Conservation (phyloP, 2,329 filamentous ascomycete genomes). For the Aspergillus caelatus region DNA sequence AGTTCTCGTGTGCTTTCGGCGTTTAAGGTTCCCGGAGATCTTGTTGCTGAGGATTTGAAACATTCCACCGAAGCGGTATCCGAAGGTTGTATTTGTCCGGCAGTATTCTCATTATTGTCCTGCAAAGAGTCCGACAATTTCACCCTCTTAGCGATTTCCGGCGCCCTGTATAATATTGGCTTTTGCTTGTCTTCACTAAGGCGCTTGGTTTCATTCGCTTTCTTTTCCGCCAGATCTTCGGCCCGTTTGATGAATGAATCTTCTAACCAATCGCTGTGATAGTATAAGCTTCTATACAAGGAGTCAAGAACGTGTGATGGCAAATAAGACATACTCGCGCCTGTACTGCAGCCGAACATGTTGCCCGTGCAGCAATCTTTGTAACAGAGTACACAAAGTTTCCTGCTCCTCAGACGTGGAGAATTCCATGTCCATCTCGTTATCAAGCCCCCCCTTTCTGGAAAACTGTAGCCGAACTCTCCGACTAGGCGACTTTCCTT, state of each 20-base stretch:
- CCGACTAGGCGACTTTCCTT: constrained; percentile 24
- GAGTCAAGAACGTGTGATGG: background rate
- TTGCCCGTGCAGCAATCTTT: constrained; percentile 13
- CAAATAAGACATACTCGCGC: constrained; percentile 26
- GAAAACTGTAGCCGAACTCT: constrained; percentile 35
- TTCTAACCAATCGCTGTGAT: constrained; percentile 37
- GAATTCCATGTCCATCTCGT: constrained; percentile 35
- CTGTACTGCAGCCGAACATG: constrained; percentile 18
- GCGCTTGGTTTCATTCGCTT: constrained; percentile 19
- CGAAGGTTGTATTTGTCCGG: constrained; percentile 4
- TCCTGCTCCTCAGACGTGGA: constrained; percentile 22
- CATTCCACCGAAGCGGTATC: constrained; percentile 8
- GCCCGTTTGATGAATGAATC: constrained; percentile 26
- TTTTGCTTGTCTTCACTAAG: constrained; percentile 13
- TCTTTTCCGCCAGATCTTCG: background rate
- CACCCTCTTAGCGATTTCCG: constrained; percentile 25
- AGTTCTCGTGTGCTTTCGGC: constrained; percentile 12
- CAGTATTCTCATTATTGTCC: constrained; percentile 20
- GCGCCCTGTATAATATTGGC: constrained; percentile 8
- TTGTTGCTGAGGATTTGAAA: constrained; percentile 8
- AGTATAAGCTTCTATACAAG: constrained; percentile 11
- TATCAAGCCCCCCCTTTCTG: constrained; percentile 20
- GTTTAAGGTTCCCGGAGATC: constrained; percentile 4
- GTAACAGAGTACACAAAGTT: constrained; percentile 23
- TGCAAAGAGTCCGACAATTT: constrained; percentile 37